These are phyloP conservation scores for Cardiospermum halicacabum DNA, from an alignment of 345 rosid species.

Conservation along the genomic window DNA sequence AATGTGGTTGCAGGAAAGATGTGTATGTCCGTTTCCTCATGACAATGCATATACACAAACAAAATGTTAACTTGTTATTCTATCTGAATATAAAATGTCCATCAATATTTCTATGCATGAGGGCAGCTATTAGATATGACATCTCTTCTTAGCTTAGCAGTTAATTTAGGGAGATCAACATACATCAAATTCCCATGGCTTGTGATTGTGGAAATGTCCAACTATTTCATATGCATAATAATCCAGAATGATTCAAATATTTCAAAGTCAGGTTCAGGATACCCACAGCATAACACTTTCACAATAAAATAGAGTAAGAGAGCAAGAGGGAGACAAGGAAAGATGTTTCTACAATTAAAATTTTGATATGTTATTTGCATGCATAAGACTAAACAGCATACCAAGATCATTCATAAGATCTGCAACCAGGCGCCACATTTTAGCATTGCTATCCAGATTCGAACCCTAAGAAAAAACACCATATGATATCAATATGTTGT, in stretches of 20 bases:
- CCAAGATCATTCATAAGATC: constrained; percentile 97
- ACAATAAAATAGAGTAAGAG: background rate
- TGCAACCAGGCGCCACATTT: constrained; percentile 96
- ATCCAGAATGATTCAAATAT: background rate
- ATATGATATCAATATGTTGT: constrained; percentile 2
- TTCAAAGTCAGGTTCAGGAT: background rate
- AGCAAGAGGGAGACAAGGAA: background rate
- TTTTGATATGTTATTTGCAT: background rate
- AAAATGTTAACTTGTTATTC: background rate
- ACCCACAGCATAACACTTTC: background rate
- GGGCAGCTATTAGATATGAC: background rate
- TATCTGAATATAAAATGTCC: background rate
- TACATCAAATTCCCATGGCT: background rate
- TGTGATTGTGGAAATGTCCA: background rate
- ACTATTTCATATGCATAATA: background rate
- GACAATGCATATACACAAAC: background rate
- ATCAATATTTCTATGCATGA: background rate
- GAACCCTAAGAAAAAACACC: constrained; percentile 55
- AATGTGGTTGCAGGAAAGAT: background rate
- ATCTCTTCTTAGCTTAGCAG: background rate
- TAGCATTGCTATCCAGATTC: constrained; percentile 83
- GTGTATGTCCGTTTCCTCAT: background rate
- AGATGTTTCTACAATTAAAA: background rate
- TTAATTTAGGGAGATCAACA: background rate
- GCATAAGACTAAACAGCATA: constrained; percentile 29